Conservation (phyloP, 129 eudicot species). For the Tagetes patula region DNA sequence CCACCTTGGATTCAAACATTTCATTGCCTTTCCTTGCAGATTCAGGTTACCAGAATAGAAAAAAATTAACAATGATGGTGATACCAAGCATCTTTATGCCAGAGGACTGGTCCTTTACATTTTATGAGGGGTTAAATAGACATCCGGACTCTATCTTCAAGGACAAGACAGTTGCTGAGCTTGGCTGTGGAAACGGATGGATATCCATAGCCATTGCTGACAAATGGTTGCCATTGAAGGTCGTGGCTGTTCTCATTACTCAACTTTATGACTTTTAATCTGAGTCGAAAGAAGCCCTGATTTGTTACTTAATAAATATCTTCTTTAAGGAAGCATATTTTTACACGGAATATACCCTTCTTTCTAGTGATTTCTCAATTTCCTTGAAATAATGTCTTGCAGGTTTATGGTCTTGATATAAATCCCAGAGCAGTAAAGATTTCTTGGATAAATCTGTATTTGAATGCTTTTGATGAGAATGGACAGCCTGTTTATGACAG, state of each 20-base stretch:
- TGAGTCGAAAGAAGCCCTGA: not conserved
- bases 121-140: conserved; percentile 87
- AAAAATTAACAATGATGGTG: conserved; percentile 87
- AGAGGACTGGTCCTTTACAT: conserved; percentile 97
- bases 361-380: conserved; percentile 2
- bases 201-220: conserved; percentile 97
- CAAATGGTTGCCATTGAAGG: conserved; percentile 75
- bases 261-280: conserved; percentile 12
- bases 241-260: conserved; percentile 10
- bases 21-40: conserved; percentile 21
- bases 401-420: conserved; percentile 97
- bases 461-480: conserved; percentile 89
- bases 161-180: conserved; percentile 89
- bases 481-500: conserved; percentile 80
- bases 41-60: conserved; percentile 67
- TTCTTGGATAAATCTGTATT: conserved; percentile 90
- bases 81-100: conserved; percentile 97
- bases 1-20: not conserved
- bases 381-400: conserved; percentile 24
- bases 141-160: conserved; percentile 88
- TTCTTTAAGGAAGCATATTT: conserved; percentile 1
- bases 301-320: not conserved
- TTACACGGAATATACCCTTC: conserved; percentile 5
- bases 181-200: conserved; percentile 99
- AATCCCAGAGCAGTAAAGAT: conserved; percentile 95